Conservation (phyloP, 768 basidiomycete species). For the Kockovaella imperatae region DNA sequence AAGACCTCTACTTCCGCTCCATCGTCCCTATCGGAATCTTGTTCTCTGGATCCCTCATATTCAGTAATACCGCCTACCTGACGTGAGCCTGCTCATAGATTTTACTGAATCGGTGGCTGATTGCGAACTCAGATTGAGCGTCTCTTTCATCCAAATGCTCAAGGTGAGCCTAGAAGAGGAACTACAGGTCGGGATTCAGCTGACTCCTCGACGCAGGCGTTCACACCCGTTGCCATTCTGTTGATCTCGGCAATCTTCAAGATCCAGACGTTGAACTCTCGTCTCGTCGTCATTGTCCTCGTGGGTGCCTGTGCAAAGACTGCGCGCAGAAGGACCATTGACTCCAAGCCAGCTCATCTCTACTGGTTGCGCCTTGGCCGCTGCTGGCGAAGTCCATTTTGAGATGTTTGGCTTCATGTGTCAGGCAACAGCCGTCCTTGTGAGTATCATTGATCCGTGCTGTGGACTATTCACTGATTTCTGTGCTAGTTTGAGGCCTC, state of each 20-base stretch:
- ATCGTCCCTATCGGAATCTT: conserved; percentile 90
- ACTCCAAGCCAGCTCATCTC: conserved; percentile 63
- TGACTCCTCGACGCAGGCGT: conserved; percentile 58
- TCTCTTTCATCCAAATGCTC: conserved; percentile 48
- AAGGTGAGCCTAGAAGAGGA: conserved; percentile 52
- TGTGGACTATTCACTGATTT: conserved; percentile 5
- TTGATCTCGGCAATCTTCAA: conserved; percentile 34
- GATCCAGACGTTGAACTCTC: conserved; percentile 27
- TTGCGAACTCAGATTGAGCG: conserved; percentile 53
- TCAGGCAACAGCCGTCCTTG: conserved; percentile 76
- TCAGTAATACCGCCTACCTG: conserved; percentile 80
- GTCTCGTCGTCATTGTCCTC: conserved; percentile 27
- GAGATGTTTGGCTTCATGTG: conserved; percentile 77
- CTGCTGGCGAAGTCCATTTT: conserved; percentile 79
- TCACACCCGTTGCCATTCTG: conserved; percentile 47
- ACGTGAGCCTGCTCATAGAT: conserved; percentile 14
- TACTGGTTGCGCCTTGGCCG: conserved; percentile 64
- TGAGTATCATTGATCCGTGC: conserved; percentile 48
- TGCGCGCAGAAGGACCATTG: neutral
- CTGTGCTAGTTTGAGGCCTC: conserved; percentile 32
- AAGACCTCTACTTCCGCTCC: conserved; percentile 57
- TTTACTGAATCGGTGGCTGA: neutral
- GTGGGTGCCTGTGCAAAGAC: conserved; percentile 5
- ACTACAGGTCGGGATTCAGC: neutral
- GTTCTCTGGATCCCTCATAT: conserved; percentile 83